Evolutionary conservation across 1,139 yeast species (phyloP), one percentile per base, ranked within the genome.

Genomic region (Suhomyces anneliseae): DNA sequence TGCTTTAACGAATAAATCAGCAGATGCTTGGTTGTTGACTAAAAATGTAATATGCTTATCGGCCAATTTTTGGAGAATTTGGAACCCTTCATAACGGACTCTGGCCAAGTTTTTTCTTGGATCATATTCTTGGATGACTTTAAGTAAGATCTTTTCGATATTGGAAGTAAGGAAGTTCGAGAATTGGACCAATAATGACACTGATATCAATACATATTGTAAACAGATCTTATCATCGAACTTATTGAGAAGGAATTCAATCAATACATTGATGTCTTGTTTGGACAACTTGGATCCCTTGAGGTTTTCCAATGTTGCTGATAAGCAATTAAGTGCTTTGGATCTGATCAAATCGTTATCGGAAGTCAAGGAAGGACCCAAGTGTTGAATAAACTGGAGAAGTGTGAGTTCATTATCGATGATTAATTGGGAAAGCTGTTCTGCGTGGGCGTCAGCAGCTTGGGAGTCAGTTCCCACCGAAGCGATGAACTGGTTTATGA

Each of bases 211-310:
- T 0, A 85, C 79, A 48, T 81, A 79, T 36, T 68, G 69, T 32
- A 83, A 62, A 41, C 87, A 75, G 7, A 72, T 69, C 11, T 74
- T 71, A 59, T 92, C 97, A 24, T 83, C 86, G 36, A 89, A 62
- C 54, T 92, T 85, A 32, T 82, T 82, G 31, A 77, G 54, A 50
- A 82, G 76, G 60, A 92, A 92, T 8, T 79, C 82, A 26, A 81
- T 63, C 45, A 92, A 72, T 11, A 90, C 96, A 27, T 71, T 66
- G 12, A 87, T 71, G 56, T 90, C 97, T 52, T 84, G 85, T 38
- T 76, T 74, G 12, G 78, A 66, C 27, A 90, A 65, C 35, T 69
- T 69, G 0, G 61, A 44, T 8, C 39, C 43, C 1, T 74, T 60
- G 6, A 85, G 50, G 1, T 62, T 47, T 2, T 48, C 45, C 45